Evolutionary conservation across 306 rosid genomes (phyloP), one percentile per base, ranked within the genome.

Genomic region (Quercus cerris): DNA sequence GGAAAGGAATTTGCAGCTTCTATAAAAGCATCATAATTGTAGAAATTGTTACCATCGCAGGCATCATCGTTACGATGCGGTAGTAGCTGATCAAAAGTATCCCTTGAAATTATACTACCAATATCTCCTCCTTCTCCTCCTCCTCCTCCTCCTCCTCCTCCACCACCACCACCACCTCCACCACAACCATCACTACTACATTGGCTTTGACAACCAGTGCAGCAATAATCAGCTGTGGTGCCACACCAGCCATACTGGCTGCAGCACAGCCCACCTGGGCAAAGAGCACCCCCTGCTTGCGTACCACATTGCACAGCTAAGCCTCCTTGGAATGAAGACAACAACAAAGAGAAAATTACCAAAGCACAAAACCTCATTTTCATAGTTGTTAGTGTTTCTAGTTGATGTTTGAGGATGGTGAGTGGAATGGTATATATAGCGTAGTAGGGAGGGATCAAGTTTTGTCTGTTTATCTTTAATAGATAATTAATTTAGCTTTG

Each of bases 1-100:
- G 35, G 46, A 55, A 87, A 88, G 14, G 87, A 77, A 19, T 70
- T 74, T 23, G 90, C 87, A 2, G 93, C 97, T 1, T 82, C 31
- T n/a, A 91, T 73, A 77, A 91, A 91, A 56, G 81, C 90, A 51
- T 91, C 41, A 3, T 89, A 91, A 13, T 71, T 83, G 78, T 91
- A 91, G 77, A 91, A 91, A 1, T 88, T 87, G 31, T 67, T 73
- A 13, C 78, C 87, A 0, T 75, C 41, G 56, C 94, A 90, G 2
- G 71, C 58, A 1, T 12, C 83, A 77, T 91, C 93, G 6, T 91
- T 87, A 9, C 97, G 67, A 72, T 91, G 78, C 38, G 86, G 87
- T 5, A 91, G 90, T 83, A 91, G 61, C 33, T 81, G 77, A 5
- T 87, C 57, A 12, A 89, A 89, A 0, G 82, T 19, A 35, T 54